Conservation (phyloP, 768 basidiomycete species). For the Zangia roseola region DNA sequence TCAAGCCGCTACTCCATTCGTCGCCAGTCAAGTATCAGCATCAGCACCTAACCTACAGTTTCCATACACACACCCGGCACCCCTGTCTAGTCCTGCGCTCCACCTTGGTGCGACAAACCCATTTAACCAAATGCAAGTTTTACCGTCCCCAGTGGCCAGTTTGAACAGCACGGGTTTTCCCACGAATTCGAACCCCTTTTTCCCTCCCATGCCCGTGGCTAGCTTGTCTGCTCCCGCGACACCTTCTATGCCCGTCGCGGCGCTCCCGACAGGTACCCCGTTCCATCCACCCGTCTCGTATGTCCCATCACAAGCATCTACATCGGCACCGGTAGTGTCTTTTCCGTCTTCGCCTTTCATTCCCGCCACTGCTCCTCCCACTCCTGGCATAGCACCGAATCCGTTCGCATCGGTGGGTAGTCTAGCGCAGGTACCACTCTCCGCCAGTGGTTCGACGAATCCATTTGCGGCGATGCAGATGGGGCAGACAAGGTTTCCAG, state of each 20-base stretch:
- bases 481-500: slow-evolving; percentile 16
- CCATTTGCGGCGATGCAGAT: slow-evolving; percentile 19
- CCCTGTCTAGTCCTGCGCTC: slow-evolving; percentile 13
- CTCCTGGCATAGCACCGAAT: slow-evolving; percentile 16
- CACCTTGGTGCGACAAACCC: slow-evolving; percentile 16
- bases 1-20: not conserved
- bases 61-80: slow-evolving; percentile 5
- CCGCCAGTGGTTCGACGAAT: slow-evolving; percentile 4
- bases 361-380: not conserved
- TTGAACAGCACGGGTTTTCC: slow-evolving; percentile 1
- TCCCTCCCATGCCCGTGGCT: not conserved
- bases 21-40: slow-evolving; percentile 7
- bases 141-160: not conserved
- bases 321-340: not conserved
- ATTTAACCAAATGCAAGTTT: slow-evolving; percentile 11
- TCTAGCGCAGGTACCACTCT: slow-evolving; percentile 27
- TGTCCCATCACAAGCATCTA: not conserved
- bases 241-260: slow-evolving; percentile 6
- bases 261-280: slow-evolving; percentile 2
- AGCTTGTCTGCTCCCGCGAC: slow-evolving; percentile 9
- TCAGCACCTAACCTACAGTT: not conserved
- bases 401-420: slow-evolving; percentile 12
- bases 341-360: slow-evolving; percentile 10
- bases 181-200: slow-evolving; percentile 17
- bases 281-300: slow-evolving; percentile 4